Evolutionary conservation across 441 rosid genomes (phyloP).

Genomic region (Bocquillonia castaneifolia): DNA sequence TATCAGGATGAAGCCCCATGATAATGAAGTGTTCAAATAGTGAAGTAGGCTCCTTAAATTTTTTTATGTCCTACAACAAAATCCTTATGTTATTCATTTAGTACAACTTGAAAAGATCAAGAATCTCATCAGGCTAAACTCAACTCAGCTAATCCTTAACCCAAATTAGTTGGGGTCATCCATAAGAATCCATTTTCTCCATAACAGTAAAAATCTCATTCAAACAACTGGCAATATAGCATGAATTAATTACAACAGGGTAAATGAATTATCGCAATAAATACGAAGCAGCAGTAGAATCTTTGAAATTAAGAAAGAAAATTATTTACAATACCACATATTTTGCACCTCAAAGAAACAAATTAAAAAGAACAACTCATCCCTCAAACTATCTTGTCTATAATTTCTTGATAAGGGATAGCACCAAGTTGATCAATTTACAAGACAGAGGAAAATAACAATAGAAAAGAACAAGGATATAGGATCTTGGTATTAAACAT

Average conservation of each 20-base stretch:
- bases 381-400: not conserved
- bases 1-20: slow-evolving; percentile 81
- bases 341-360: not conserved
- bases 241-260: not conserved
- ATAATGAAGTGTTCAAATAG: slow-evolving; percentile 87
- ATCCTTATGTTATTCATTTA: slow-evolving; percentile 20
- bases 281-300: not conserved
- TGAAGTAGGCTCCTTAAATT: slow-evolving; percentile 68
- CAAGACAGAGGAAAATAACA: not conserved
- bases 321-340: not conserved
- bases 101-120: not conserved
- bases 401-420: not conserved
- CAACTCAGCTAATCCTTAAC: not conserved
- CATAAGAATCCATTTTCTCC: not conserved
- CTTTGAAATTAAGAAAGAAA: not conserved
- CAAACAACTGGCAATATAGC: not conserved
- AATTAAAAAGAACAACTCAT: not conserved
- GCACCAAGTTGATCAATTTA: not conserved
- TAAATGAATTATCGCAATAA: not conserved
- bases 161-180: not conserved
- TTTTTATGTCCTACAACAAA: slow-evolving; percentile 55
- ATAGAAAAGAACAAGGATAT: not conserved
- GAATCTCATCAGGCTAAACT: not conserved
- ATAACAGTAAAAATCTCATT: not conserved
- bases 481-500: not conserved